Evolutionary conservation across 2,329 filamentous ascomycete species (phyloP), one percentile per base, ranked within the genome.

Genomic region (Fusarium cicatricum): DNA sequence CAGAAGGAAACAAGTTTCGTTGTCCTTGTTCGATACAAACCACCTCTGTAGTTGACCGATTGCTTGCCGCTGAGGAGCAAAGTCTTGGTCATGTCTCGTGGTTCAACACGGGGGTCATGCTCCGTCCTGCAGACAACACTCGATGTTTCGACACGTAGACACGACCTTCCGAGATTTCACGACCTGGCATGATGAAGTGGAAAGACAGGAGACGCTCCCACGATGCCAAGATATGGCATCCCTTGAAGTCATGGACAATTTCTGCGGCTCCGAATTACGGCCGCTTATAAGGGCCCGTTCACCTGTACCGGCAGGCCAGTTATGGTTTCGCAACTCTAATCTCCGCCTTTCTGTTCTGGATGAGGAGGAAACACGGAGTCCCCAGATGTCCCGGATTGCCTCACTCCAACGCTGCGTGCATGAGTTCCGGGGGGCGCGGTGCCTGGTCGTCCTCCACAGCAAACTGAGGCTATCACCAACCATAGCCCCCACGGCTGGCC

Each of bases 201-300:
- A 49, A 52, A 62, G 4, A 42, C 43, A 48, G 59, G 50, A 61
- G 58, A 56, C 37, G 15, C 46, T 23, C 47, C 37, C n/a, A 41
- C 39, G 39, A 33, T 26, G 43, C 32, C 43, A 48, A 36, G 58
- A 42, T 38, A 44, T 40, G 21, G 31, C 43, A 41, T n/a, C 21
- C 52, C 38, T 43, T n/a, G 21, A 44, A 16, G n/a, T 32, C 40
- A 52, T 43, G 32, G 33, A 39, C 34, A 32, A 28, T 17, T 34
- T 33, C 32, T 41, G 43, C 52, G 55, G 36, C 60, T 48, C 60
- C 60, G 60, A 62, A 34, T 62, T 62, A 60, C 43, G 36, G 55
- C 59, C 60, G 60, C 17, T 19, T 17, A 28, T 32, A 57, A 16
- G 39, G 59, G 50, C 43, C 59, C 60, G 51, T 62, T 53, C 55